Base-by-base conservation (phyloP, 2,329 filamentous ascomycete genomes). In the Rutstroemia sydowiana region DNA sequence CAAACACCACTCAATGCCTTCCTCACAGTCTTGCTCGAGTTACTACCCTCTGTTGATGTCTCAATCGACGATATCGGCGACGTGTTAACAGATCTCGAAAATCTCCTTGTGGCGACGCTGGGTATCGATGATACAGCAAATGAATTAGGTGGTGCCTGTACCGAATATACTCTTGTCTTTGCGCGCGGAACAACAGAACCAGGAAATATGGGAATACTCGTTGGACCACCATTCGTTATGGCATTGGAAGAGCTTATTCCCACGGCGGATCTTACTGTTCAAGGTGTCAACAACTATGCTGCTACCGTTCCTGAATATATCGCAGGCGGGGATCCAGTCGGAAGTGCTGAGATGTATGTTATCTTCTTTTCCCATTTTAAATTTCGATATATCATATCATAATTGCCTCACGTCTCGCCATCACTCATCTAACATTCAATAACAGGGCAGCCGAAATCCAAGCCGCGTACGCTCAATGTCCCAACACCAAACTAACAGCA, bases 101-200 rank as follows among this genome's bases (percentile, higher is more conserved):
- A 36, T 1, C 39, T 60, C 30, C 32, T 65, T 20, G 58, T 57
- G 3, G 16, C 39, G 3, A 16, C 62, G 2, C 58, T 58, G 9
- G 60, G 59, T 5, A 48, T 60, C 36, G 52, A 58, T 45, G 58
- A 52, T 0, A 65, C 61, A 1, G 63, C 62, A 44, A 65, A 65
- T 36, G 44, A 63, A 32, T 49, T 64, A 14, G 51, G 54, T 0
- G 45, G 51, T 14, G 18, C 53, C 21, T 65, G 63, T 36, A 63
- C 45, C n/a, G 23, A 52, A 9, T 64, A 65, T 37, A 70, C 73
- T 23, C 71, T 76, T 45, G 71, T 76, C 43, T 76, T 72, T 55
- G 73, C 74, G 9, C 70, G 74, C 42, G 74, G 72, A 21, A 75
- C 73, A 11, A 71, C 69, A 13, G 74, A 77, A 56, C 58, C 64